Evolutionary conservation across 192 early-diverging fungal genomes (phyloP).

Genomic region (Mortierella hygrophila): DNA sequence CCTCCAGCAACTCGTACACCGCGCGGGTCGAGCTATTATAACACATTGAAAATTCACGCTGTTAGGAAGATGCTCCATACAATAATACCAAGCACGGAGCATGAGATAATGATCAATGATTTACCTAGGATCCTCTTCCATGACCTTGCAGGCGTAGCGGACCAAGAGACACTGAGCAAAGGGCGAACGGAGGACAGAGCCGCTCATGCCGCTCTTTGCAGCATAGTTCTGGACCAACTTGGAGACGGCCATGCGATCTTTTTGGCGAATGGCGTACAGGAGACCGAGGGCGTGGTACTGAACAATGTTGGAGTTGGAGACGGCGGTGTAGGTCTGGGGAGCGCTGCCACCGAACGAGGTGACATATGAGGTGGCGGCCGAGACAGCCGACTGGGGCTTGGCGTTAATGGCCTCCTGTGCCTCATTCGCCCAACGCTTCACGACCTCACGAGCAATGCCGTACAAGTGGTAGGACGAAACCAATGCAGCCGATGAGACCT

Average conservation of each 20-base stretch:
- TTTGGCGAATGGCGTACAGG: slow-evolving; percentile 94
- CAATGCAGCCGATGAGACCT: slow-evolving; percentile 90
- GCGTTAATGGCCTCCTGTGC: slow-evolving; percentile 94
- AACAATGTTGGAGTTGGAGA: slow-evolving; percentile 83
- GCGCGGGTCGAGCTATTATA: slow-evolving; percentile 63
- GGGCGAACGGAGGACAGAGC: slow-evolving; percentile 78
- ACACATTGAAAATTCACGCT: not conserved
- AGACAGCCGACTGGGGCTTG: slow-evolving; percentile 72
- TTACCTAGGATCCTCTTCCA: slow-evolving; percentile 81
- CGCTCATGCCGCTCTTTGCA: slow-evolving; percentile 62
- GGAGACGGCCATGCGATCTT: slow-evolving; percentile 98
- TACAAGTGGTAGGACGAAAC: slow-evolving; percentile 94
- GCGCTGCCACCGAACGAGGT: slow-evolving; percentile 62
- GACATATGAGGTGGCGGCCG: slow-evolving; percentile 64
- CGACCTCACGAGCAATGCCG: slow-evolving; percentile 86
- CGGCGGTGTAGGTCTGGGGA: slow-evolving; percentile 54
- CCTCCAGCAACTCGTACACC: slow-evolving; percentile 90
- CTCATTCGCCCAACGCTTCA: slow-evolving; percentile 98
- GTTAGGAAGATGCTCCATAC: not conserved
- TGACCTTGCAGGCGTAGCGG: slow-evolving; percentile 90
- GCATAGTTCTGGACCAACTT: slow-evolving; percentile 95
- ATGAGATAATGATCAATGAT: not conserved
- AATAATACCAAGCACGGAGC: not conserved
- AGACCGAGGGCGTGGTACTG: slow-evolving; percentile 99
- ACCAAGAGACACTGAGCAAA: slow-evolving; percentile 94